A percentile compares a stretch with the other conserved stretches of the same genome.
These are phyloP conservation scores for Fraxinus sp. DNA, from an alignment of 305 asterid species.

Conservation along the genomic window DNA sequence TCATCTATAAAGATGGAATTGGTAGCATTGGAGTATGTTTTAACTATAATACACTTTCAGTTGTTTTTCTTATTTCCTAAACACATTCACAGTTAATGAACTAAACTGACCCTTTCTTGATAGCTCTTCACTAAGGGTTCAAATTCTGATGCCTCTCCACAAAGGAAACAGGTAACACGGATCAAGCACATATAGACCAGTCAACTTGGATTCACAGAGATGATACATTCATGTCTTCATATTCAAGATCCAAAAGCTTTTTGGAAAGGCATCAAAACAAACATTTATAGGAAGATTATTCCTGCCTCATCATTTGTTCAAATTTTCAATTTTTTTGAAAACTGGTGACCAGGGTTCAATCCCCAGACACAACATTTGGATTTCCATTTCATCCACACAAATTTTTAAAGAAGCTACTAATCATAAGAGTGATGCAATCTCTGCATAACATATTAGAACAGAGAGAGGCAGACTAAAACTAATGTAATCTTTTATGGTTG, in stretches of 20 bases:
- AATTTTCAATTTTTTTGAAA: background rate
- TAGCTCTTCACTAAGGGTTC: slow-evolving; percentile 1
- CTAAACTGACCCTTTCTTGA: background rate
- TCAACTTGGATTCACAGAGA: background rate
- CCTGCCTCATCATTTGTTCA: background rate
- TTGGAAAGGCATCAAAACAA: background rate
- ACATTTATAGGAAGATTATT: background rate
- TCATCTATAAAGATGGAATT: background rate
- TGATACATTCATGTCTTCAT: background rate
- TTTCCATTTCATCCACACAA: background rate
- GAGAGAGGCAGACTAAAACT: background rate
- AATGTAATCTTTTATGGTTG: background rate
- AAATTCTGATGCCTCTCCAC: background rate
- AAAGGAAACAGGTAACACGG: background rate
- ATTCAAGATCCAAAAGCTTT: background rate
- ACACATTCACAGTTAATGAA: background rate
- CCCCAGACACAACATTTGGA: background rate
- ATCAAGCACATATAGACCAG: background rate
- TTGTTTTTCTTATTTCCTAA: background rate
- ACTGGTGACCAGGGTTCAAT: background rate
- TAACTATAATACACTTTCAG: background rate
- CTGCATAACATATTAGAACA: background rate
- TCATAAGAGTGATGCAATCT: background rate
- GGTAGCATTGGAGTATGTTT: background rate
- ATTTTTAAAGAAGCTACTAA: background rate